Evolutionary conservation across 1,139 yeast species (phyloP), one percentile per base, ranked within the genome.

Genomic region (Debaryomycetaceae sp.): DNA sequence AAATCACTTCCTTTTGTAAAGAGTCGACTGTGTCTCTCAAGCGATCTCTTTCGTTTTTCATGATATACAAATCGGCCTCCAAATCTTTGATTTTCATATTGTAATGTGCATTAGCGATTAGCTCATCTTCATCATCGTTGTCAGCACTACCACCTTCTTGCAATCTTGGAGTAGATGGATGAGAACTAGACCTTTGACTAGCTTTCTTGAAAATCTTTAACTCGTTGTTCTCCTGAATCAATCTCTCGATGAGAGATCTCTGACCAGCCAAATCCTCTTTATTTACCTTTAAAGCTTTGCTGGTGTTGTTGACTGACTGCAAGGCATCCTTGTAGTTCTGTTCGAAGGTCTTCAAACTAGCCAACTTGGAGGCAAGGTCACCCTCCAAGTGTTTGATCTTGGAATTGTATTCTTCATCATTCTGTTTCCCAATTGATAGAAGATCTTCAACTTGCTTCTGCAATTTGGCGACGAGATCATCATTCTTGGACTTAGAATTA

Each of bases 1-100:
- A 58, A 49, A 72, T 74, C 48, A 81, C 65, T 56, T 79, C 79
- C 61, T 83, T 84, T 62, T 83, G 84, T 58, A 84, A 67, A 1
- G 70, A 56, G 30, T 81, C 63, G n/a, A 83, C 78, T 48, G 75
- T 81, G 33, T 83, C 84, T 56, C 86, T 85, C 61, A 87, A 70
- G 55, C 83, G 87, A 58, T 89, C 95, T 53, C 95, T 78, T 65
- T 89, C 97, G 64, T 88, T 93, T 55, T 83, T 84, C 56, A 85
- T 75, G 49, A 89, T 85, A 55, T 78, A 86, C 56, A 89, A 71
- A 60, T 88, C 96, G 2, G 96, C 96, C 56, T 88, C 87, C 56
- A 89, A 70, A 56, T 89, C 96, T 56, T 87, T 83, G 39, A 89
- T 76, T 63, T 85, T 87, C 71, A 88, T 74, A 53, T 84, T 86